Conservation (phyloP, 495 filamentous ascomycete genomes). For the Letharia columbiana region DNA sequence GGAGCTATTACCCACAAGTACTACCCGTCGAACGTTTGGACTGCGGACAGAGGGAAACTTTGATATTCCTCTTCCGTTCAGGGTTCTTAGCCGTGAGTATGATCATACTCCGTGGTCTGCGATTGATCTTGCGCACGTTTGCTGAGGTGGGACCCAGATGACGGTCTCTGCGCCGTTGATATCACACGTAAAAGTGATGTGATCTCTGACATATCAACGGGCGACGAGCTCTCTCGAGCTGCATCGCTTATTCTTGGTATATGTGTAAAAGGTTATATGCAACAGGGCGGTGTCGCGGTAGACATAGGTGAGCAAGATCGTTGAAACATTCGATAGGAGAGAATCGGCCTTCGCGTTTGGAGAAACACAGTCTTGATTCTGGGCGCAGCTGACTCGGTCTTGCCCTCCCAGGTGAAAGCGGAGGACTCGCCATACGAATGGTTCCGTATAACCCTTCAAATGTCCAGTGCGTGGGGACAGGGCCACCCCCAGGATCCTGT, state of each 20-base stretch:
- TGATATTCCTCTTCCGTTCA: conserved; percentile 3
- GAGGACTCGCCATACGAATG: not conserved
- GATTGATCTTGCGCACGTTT: not conserved
- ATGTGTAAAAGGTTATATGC: not conserved
- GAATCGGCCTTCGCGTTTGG: not conserved
- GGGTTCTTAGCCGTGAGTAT: conserved; percentile 3
- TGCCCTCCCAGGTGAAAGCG: not conserved
- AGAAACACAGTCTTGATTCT: not conserved
- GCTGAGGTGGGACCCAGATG: not conserved
- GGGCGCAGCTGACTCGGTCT: not conserved
- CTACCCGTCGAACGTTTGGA: not conserved
- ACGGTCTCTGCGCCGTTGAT: conserved; percentile 6
- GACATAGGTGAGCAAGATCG: not conserved
- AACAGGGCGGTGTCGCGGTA: not conserved
- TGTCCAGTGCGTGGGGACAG: not conserved
- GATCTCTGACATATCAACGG: not conserved
- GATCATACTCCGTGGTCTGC: no score
- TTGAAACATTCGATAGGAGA: not conserved
- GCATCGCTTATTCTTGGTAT: not conserved
- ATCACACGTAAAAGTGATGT: not conserved
- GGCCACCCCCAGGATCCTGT: not conserved
- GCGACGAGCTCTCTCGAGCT: conserved; percentile 1
- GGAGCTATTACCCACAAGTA: not conserved
- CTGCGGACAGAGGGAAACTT: not conserved
- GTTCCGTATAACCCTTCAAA: not conserved